Conservation (phyloP, 2,329 filamentous ascomycete species). For the Trichoderma semiorbis region DNA sequence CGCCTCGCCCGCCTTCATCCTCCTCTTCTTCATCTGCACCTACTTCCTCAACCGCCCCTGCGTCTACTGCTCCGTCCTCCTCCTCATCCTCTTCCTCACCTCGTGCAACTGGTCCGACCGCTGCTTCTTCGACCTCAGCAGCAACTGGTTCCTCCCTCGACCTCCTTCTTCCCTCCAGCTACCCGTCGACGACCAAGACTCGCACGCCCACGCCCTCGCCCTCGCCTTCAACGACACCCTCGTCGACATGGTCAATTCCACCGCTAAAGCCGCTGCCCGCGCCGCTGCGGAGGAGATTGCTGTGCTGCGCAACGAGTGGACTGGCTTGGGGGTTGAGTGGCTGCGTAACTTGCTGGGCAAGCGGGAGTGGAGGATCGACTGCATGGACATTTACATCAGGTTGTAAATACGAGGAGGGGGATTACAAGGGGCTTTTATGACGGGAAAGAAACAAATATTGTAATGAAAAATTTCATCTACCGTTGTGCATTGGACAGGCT, state of each 20-base stretch:
- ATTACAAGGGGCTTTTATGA: neutral
- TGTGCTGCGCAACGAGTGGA: conserved; percentile 61
- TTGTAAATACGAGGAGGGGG: conserved; percentile 54
- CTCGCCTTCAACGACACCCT: conserved; percentile 46
- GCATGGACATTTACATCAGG: conserved; percentile 81
- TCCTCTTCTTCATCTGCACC: conserved; percentile 86
- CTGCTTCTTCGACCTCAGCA: conserved; percentile 88
- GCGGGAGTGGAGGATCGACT: conserved; percentile 87
- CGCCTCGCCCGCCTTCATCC: conserved; percentile 78
- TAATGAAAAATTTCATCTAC: neutral
- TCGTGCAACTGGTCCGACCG: conserved; percentile 86
- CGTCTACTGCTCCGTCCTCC: conserved; percentile 94
- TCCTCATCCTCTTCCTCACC: conserved; percentile 90
- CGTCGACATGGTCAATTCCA: conserved; percentile 63
- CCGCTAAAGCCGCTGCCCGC: conserved; percentile 62
- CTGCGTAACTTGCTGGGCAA: conserved; percentile 74
- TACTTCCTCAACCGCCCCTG: conserved; percentile 96
- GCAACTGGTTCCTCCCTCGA: conserved; percentile 91
- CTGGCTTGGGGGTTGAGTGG: conserved; percentile 81
- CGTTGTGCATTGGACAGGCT: neutral
- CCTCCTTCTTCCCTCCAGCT: conserved; percentile 35
- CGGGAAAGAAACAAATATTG: neutral
- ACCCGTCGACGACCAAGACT: neutral
- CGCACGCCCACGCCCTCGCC: neutral
- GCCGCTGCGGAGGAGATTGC: conserved; percentile 62